Conservation (phyloP, 495 filamentous ascomycete genomes). For the Opeltia flavorubescens region DNA sequence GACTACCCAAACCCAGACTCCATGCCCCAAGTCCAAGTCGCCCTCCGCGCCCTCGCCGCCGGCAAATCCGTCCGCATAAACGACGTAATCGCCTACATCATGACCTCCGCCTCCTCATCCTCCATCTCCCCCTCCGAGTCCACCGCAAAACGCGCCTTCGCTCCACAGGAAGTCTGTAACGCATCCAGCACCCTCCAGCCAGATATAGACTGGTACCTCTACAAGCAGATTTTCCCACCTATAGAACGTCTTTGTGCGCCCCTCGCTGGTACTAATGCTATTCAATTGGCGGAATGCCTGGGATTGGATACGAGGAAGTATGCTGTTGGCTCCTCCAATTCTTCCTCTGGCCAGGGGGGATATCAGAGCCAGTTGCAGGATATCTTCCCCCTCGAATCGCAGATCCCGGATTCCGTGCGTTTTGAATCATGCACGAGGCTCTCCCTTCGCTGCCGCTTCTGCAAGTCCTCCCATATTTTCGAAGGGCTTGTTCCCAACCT, state of each 20-base stretch:
- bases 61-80: slow-evolving; percentile 81
- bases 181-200: slow-evolving; percentile 57
- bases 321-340: slow-evolving; percentile 47
- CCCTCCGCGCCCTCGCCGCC: slow-evolving; percentile 70
- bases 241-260: slow-evolving; percentile 96
- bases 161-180: slow-evolving; percentile 73
- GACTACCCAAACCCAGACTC: slow-evolving; percentile 85
- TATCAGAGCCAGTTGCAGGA: slow-evolving; percentile 32
- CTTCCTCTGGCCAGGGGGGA: slow-evolving; percentile 16
- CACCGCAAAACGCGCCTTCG: slow-evolving; percentile 76
- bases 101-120: slow-evolving; percentile 63
- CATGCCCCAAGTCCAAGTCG: slow-evolving; percentile 98
- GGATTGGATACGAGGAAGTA: slow-evolving; percentile 86
- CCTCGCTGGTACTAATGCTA: slow-evolving; percentile 78
- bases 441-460: slow-evolving; percentile 63
- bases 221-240: slow-evolving; percentile 96
- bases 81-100: slow-evolving; percentile 90
- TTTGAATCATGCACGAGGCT: slow-evolving; percentile 70
- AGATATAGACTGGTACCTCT: slow-evolving; percentile 90
- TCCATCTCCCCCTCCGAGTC: slow-evolving; percentile 43
- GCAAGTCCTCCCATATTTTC: slow-evolving; percentile 56
- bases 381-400: slow-evolving; percentile 81
- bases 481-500: slow-evolving; percentile 51
- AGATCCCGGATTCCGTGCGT: slow-evolving; percentile 71
- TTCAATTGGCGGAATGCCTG: slow-evolving; percentile 80